Percentiles rank a stretch among this genome's conserved stretches.
Conservation (phyloP, 441 rosid species). For the Geranium incanum region DNA sequence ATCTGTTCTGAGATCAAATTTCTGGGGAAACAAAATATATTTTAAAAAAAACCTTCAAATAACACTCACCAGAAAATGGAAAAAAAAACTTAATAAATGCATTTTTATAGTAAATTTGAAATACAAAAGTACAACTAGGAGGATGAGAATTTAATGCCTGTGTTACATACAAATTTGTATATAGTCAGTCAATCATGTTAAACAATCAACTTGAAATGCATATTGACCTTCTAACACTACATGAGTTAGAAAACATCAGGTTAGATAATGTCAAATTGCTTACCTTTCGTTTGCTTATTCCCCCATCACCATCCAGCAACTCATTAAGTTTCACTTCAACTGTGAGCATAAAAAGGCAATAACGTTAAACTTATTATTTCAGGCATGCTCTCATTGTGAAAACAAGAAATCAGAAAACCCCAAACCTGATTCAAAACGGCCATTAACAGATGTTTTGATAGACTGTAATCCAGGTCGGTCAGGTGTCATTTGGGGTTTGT, state of each 20-base stretch:
- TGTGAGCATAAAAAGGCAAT: conserved; percentile 32
- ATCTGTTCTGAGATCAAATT: not conserved
- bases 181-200: not conserved
- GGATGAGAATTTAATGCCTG: not conserved
- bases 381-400: not conserved
- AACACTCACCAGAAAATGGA: not conserved
- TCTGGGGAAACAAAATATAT: not conserved
- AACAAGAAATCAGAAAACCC: conserved; percentile 14
- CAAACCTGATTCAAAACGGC: conserved; percentile 74
- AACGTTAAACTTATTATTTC: conserved; percentile 11
- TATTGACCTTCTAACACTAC: not conserved
- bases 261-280: conserved; percentile 22
- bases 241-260: not conserved
- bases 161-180: not conserved
- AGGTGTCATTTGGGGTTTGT: conserved; percentile 45
- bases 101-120: not conserved
- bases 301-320: conserved; percentile 87
- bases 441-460: conserved; percentile 49
- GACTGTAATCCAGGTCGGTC: conserved; percentile 43
- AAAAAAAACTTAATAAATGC: not conserved
- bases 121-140: not conserved
- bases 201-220: not conserved
- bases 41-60: not conserved
- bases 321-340: conserved; percentile 97
- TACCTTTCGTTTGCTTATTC: conserved; percentile 90